Conservation (phyloP, 306 rosid species). For the Prosopis cineraria region DNA sequence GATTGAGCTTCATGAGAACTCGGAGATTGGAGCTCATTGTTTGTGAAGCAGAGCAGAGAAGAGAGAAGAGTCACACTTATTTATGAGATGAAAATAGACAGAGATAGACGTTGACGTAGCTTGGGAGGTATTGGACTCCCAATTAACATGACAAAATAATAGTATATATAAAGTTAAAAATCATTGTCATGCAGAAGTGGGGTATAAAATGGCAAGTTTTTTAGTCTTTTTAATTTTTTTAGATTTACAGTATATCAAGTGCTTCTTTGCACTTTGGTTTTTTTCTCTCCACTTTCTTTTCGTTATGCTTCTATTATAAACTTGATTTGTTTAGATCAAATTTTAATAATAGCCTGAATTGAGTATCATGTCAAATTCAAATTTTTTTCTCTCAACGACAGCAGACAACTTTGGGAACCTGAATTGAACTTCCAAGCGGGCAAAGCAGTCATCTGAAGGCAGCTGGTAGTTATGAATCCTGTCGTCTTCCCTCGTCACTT, state of each 20-base stretch:
- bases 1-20: constrained; percentile 42
- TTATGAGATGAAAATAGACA: not conserved
- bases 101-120: not conserved
- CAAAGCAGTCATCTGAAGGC: constrained; percentile 47
- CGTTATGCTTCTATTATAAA: too few relatives aligned
- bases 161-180: not conserved
- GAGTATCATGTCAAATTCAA: too few relatives aligned
- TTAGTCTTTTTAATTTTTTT: too few relatives aligned
- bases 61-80: not conserved
- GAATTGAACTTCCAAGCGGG: constrained; percentile 54
- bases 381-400: too few relatives aligned
- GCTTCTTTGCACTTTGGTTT: too few relatives aligned
- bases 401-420: constrained; percentile 46
- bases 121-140: not conserved
- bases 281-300: too few relatives aligned
- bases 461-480: constrained; percentile 45
- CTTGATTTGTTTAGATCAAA: too few relatives aligned
- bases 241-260: too few relatives aligned
- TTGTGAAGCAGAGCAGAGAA: not conserved
- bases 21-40: constrained; percentile 9
- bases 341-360: too few relatives aligned
- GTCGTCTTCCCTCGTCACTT: constrained; percentile 49
- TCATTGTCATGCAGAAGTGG: not conserved
- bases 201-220: too few relatives aligned
- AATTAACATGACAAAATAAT: not conserved